Evolutionary conservation across 306 rosid genomes (phyloP).

Genomic region (Trichosanthes cucumerina): DNA sequence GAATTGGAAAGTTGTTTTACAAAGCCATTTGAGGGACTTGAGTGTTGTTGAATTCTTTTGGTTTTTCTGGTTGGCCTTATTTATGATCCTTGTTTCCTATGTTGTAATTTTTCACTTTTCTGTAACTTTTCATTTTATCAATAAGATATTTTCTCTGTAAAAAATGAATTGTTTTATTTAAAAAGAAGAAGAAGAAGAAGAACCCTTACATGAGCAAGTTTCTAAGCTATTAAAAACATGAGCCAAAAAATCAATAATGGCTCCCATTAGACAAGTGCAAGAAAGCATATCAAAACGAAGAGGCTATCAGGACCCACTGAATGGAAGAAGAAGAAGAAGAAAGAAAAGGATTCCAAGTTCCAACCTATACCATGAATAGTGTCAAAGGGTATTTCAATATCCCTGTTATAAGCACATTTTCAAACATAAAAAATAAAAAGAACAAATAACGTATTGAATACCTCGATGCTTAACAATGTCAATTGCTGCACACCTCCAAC

Average conservation of each 20-base stretch:
- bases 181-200: neutral
- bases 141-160: neutral
- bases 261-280: neutral
- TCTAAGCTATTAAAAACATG: neutral
- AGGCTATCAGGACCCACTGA: neutral
- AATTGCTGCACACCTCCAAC: conserved; percentile 75
- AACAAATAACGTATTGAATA: conserved; percentile 14
- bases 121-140: neutral
- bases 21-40: neutral
- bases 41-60: neutral
- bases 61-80: neutral
- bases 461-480: conserved; percentile 80
- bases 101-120: neutral
- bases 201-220: neutral
- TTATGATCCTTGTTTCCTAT: neutral
- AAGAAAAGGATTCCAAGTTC: neutral
- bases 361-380: neutral
- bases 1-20: neutral
- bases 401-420: neutral
- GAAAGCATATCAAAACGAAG: neutral
- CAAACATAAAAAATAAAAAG: neutral
- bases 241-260: neutral
- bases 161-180: neutral
- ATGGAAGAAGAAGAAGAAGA: neutral
- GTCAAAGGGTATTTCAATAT: neutral